Evolutionary conservation across 495 filamentous ascomycete genomes (phyloP), one percentile per base, ranked within the genome.

Genomic region (Penicillium crystallinum): DNA sequence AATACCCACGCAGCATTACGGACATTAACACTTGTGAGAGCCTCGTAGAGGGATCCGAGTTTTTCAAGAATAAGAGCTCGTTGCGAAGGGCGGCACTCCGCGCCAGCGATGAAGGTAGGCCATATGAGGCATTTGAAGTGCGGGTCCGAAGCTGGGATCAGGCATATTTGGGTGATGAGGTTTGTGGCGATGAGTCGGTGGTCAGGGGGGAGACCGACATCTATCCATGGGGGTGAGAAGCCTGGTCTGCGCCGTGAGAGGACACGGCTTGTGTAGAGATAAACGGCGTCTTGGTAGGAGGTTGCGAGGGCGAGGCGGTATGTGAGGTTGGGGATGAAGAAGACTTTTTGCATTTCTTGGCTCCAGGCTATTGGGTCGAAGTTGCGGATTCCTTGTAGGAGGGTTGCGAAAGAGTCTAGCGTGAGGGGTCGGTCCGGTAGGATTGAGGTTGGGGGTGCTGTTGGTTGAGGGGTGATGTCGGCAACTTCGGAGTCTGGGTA

Each of bases 41-140:
- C 60, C 31, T 73, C 66, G 57, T 71, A 77, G 9, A 77, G 52
- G 2, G 62, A 52, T 8, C 63, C 61, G 3, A 77, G 64, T 8
- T 58, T 67, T 21, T 72, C 64, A 4, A 77, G 61, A 10, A 74
- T 59, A 14, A 71, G 55, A 0, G 64, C 55, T 0, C 74, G 68
- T 21, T 72, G 68, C 15, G 64, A 58, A 11, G 65, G 46, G 9
- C 69, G 63, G 36, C 69, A 73, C 45, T 77, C 74, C 3, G 71
- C 74, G 44, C 74, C 74, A 2, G 72, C 72, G 41, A 77, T 77
- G 57, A 77, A 77, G 3, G 74, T 68, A 0, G 72, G 72, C 74
- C 74, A 77, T 18, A 77, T 75, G 29, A 74, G 68, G 45, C 74
- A 75, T 57, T 77, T 77, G 63, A 75, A 75, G 50, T 77, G 74